Evolutionary conservation across 441 rosid species (phyloP).

Genomic region (Euphorbia corollata): DNA sequence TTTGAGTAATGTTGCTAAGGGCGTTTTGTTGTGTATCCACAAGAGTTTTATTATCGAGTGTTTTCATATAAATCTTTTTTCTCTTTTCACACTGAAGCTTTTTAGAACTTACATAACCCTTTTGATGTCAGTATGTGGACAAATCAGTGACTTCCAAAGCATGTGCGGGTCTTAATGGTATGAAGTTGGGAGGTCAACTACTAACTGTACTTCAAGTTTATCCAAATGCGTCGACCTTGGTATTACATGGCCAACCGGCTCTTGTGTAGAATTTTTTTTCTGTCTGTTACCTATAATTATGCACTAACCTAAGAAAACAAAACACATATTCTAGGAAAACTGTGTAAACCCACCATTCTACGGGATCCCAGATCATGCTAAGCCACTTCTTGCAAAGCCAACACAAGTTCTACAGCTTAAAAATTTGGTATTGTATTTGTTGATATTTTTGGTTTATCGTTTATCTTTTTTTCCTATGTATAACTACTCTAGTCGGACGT

Average conservation of each 20-base stretch:
- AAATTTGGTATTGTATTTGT: conserved; percentile 54
- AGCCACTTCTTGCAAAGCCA: conserved; percentile 76
- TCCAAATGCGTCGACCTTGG: conserved; percentile 40
- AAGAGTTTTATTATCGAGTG: conserved; percentile 1
- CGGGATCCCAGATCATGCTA: conserved; percentile 64
- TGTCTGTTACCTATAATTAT: conserved; percentile 6
- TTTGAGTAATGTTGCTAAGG: not conserved
- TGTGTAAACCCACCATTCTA: conserved; percentile 36
- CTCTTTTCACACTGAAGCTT: not conserved
- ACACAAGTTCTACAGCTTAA: conserved; percentile 64
- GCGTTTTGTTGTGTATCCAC: not conserved
- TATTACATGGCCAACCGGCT: conserved; percentile 26
- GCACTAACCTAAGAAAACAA: conserved; percentile 25
- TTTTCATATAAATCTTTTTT: not conserved
- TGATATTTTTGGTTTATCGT: not conserved
- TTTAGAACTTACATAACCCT: conserved; percentile 13
- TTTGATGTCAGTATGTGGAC: conserved; percentile 59
- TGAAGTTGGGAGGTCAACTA: conserved; percentile 83
- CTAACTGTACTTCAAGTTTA: conserved; percentile 67
- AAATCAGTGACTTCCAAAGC: conserved; percentile 65
- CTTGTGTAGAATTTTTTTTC: conserved; percentile 13
- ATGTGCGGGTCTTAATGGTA: conserved; percentile 81
- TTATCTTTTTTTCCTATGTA: conserved; percentile 4
- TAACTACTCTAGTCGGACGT: not conserved
- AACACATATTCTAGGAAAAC: conserved; percentile 35